Conservation (phyloP, 1,139 yeast genomes). For the Hemisphaericaspora xylanilytica region DNA sequence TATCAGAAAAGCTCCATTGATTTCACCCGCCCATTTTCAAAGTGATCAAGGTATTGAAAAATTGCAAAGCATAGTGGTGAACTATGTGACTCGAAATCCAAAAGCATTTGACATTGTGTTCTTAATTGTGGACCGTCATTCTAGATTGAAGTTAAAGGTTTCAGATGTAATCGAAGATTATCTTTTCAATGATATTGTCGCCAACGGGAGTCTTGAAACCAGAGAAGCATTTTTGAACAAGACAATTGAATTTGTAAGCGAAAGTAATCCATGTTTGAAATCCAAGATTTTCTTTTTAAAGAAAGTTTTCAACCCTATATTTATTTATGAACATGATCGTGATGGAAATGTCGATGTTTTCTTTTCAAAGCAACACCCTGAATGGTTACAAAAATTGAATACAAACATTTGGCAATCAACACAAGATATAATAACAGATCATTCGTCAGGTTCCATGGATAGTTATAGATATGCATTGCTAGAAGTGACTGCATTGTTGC, state of each 20-base stretch:
- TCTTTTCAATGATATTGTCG: slow-evolving; percentile 56
- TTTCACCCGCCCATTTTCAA: slow-evolving; percentile 67
- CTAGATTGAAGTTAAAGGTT: slow-evolving; percentile 46
- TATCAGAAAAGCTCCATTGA: slow-evolving; percentile 44
- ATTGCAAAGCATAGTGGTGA: slow-evolving; percentile 56
- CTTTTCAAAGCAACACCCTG: slow-evolving; percentile 34
- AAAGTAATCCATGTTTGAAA: slow-evolving; percentile 39
- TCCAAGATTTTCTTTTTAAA: slow-evolving; percentile 65
- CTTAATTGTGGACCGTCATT: slow-evolving; percentile 48
- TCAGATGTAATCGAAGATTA: slow-evolving; percentile 53
- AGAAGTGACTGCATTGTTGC: slow-evolving; percentile 75
- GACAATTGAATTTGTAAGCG: slow-evolving; percentile 49
- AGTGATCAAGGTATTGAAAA: slow-evolving; percentile 69
- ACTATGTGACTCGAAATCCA: slow-evolving; percentile 39
- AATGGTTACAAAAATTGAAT: slow-evolving; percentile 66
- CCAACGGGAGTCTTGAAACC: slow-evolving; percentile 43
- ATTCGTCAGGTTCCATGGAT: slow-evolving; percentile 71
- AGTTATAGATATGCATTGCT: slow-evolving; percentile 72
- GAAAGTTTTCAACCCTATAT: slow-evolving; percentile 62
- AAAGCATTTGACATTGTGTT: slow-evolving; percentile 39
- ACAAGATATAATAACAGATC: slow-evolving; percentile 52
- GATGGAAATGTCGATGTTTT: slow-evolving; percentile 51
- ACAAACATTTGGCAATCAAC: slow-evolving; percentile 71
- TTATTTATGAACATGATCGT: slow-evolving; percentile 59
- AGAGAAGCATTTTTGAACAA: slow-evolving; percentile 53